These are phyloP conservation scores for Symbiodinium pilosum DNA, from an alignment of 73 alveolate species.

Conservation along the genomic window DNA sequence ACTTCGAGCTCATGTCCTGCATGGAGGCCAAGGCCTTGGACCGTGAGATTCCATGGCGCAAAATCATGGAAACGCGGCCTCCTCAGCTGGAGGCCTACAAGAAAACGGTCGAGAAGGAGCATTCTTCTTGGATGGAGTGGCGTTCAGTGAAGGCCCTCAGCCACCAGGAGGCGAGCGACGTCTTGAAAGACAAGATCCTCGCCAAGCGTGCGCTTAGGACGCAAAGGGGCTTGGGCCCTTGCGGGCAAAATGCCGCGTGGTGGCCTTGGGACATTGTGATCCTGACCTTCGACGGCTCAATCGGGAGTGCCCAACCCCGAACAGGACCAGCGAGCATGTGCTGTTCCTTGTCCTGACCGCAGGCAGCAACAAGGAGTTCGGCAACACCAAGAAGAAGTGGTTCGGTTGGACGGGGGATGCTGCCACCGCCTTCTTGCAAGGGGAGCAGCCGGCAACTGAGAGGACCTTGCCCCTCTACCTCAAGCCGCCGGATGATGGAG, in stretches of 20 bases:
- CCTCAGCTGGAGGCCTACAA: constrained; percentile 9
- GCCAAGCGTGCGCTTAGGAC: not conserved
- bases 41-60: constrained; percentile 24
- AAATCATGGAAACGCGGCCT: not conserved
- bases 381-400: not conserved
- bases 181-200: not conserved
- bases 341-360: not conserved
- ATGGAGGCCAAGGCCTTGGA: not conserved
- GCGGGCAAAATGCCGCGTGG: not conserved
- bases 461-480: not conserved
- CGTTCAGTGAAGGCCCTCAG: not conserved
- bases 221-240: not conserved
- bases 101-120: not conserved
- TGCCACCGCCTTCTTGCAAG: constrained; percentile 43
- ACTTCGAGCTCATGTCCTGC: too few species aligned
- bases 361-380: not conserved
- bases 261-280: constrained; percentile 4
- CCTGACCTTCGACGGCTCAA: constrained; percentile 11
- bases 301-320: not conserved
- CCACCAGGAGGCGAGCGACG: too few species aligned
- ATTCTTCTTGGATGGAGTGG: too few species aligned
- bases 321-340: not conserved
- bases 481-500: not conserved
- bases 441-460: not conserved
- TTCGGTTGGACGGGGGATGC: constrained; percentile 25